Evolutionary conservation across 2,329 filamentous ascomycete species (phyloP).

Genomic region (Septoria linicola): DNA sequence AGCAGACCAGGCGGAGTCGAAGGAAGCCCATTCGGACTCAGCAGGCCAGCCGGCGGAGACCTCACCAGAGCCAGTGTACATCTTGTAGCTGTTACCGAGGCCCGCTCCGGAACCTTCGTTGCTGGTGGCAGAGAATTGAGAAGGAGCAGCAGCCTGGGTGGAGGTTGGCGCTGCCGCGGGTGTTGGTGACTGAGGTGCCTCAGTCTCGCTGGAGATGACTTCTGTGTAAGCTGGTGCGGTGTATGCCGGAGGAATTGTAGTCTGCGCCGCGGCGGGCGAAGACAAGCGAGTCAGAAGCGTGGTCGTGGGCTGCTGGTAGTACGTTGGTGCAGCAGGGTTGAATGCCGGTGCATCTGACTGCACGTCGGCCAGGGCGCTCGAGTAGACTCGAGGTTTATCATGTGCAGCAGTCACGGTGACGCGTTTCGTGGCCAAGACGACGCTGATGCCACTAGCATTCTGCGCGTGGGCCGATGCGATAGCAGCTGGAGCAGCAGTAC

Average conservation of each 20-base stretch:
- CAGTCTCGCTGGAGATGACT: conserved; percentile 1
- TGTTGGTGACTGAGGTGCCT: conserved; percentile 4
- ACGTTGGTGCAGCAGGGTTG: conserved; percentile 1
- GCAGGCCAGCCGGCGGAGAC: conserved; percentile 30
- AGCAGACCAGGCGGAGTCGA: conserved; percentile 35
- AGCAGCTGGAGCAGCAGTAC: conserved; percentile 4
- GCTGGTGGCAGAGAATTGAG: conserved; percentile 12
- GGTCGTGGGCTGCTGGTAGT: conserved; percentile 11
- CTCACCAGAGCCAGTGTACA: conserved; percentile 30
- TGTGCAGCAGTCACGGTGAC: conserved; percentile 8
- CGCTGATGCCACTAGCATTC: conserved; percentile 11
- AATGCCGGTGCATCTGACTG: not conserved
- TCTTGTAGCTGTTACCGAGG: conserved; percentile 24
- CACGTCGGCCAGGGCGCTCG: not conserved
- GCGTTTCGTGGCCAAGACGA: conserved; percentile 5
- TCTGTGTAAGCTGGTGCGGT: conserved; percentile 14
- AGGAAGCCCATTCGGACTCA: conserved; percentile 28
- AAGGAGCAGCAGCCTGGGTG: conserved; percentile 8
- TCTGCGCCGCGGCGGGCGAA: not conserved
- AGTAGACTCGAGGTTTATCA: conserved; percentile 1
- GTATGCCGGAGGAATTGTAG: not conserved
- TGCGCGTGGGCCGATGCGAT: conserved; percentile 5
- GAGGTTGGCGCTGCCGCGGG: conserved; percentile 9
- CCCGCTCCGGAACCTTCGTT: conserved; percentile 12
- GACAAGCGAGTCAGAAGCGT: conserved; percentile 3